Evolutionary conservation across 176 grass and related monocot species (phyloP).

Genomic region (Tillandsia fasciculata): DNA sequence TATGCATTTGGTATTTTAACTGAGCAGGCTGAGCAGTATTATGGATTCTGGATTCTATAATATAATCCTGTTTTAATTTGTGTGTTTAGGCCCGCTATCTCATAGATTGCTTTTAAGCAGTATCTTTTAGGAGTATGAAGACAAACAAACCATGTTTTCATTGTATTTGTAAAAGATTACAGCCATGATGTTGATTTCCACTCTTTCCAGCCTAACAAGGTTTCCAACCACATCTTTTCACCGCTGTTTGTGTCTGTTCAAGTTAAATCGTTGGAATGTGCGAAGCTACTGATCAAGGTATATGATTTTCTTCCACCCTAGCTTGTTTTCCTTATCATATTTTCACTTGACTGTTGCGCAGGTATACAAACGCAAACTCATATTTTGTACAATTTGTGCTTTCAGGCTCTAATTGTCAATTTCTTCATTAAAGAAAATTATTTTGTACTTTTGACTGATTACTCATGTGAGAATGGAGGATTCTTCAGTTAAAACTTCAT

Average conservation of each 20-base stretch:
- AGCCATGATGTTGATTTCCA: background rate
- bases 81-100: too few relatives aligned
- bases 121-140: background rate
- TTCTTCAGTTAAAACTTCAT: too few relatives aligned
- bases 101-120: background rate
- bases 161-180: background rate
- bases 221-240: background rate
- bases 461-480: too few relatives aligned
- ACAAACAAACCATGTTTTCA: background rate
- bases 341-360: too few relatives aligned
- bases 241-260: background rate
- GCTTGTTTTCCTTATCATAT: too few relatives aligned
- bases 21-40: too few relatives aligned
- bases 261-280: background rate
- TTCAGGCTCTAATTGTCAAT: too few relatives aligned
- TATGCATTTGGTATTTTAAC: too few relatives aligned
- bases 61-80: too few relatives aligned
- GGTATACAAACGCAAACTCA: background rate
- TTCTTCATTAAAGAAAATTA: background rate
- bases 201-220: slow-evolving; percentile 6
- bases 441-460: background rate
- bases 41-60: too few relatives aligned
- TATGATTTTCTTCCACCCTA: background rate
- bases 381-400: slow-evolving; percentile 1
- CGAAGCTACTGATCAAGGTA: slow-evolving; percentile 2